Base-by-base conservation (phyloP, 768 basidiomycete species). In the Suillus subluteus region DNA sequence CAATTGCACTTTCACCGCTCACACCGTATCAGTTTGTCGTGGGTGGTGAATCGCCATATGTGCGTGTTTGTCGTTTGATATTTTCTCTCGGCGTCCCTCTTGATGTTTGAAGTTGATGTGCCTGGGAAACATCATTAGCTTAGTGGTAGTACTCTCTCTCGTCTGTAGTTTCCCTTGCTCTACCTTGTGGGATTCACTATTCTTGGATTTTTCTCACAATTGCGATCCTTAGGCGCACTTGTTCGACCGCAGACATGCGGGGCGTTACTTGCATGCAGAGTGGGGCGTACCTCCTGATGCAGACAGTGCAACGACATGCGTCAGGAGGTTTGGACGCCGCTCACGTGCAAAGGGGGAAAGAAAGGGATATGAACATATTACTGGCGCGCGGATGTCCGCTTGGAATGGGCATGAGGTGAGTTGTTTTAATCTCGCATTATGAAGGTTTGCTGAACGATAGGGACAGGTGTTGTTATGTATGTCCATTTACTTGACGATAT, bases 11-110 rank as follows among this genome's bases (percentile, higher is more conserved):
- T 30, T 95, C 95, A 21, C 86, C 91, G 3, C 80, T 95, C 16
- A 88, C 91, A 0, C 94, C 94, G 0, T 91, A 92, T 72, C 90
- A 94, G 65, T 89, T 96, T 68, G 88, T 95, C 23, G 93, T 95
- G 41, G 94, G 91, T 4, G 95, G 95, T 41, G 87, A 91, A 68
- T 88, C 91, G 0, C 86, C 88, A 54, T 90, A 87, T 74, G 94
- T 94, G 71, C 69, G 90, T 83, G 38, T 56, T 62, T 6, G 58
- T 21, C 50, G 8, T 48, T 32, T 44, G 52, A 64, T 58, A 2
- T 35, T 61, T 58, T 41, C 3, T 35, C 11, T 30, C 4, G 3
- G 15, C 4, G 26, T 23, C 18, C 23, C 26, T 9, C 58, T 43
- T 62, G 21, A 38, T 62, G 38, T n/a, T 15, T 12, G 37, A 21